Base-by-base conservation (phyloP, 1,139 yeast genomes). In the Diutina scorzettiae region DNA sequence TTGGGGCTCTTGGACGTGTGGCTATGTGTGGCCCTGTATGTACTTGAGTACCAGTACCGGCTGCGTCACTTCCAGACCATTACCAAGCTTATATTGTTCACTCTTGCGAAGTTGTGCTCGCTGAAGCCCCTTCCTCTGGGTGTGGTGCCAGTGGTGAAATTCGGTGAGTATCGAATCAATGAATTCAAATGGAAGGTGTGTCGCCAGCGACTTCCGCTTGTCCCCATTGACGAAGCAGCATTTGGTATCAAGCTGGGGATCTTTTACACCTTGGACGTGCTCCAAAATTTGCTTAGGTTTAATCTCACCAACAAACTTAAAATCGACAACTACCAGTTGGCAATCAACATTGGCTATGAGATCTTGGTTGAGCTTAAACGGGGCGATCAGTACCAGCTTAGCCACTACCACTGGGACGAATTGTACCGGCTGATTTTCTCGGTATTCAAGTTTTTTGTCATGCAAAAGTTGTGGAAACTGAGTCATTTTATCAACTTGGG, bases 181-280 rank as follows among this genome's bases (percentile, higher is more conserved):
- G 73, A 67, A 46, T 60, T 56, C 46, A 58, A 58, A 42, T 66
- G 71, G 69, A 68, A 67, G 46, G 48, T 67, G 39, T 63, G 69
- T 41, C 73, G 63, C 46, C 73, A 67, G 42, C 60, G 57, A 43
- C 36, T 47, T 5, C 72, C 73, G 1, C 48, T 63, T 16, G 50
- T 68, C 2, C 67, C 67, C 3, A 50, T 50, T 18, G 58, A 56
- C 43, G 42, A 49, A 2, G 57, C 51, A 1, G 48, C 53, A 6
- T 52, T 49, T 20, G 64, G 61, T 0, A 45, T 52, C 33, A 66
- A 65, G 42, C 54, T 63, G 1, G 47, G 63, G 21, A 47, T 60
- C 40, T 59, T 66, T 32, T 69, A 68, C 46, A 59, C 66, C 14
- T 44, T 69, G 30, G 73, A 69, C 48, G 47, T 55, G n/a, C 44